Base-by-base conservation (phyloP, 805 yeast species). In the Sugiyamaella americana region DNA sequence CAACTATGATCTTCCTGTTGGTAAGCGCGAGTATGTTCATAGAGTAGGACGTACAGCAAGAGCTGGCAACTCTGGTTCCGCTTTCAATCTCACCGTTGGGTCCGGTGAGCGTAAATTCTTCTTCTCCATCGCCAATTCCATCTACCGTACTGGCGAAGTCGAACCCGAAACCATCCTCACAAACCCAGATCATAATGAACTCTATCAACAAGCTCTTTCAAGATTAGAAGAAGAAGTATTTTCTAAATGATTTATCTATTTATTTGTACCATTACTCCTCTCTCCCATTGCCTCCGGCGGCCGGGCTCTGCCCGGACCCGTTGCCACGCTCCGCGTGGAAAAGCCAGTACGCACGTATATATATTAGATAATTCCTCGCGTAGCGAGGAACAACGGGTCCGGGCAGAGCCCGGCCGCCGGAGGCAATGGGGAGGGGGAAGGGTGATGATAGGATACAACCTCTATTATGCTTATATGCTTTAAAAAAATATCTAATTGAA, bases 31-130 rank as follows among this genome's bases (percentile, higher is more conserved):
- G 57, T 93, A 93, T 56, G 87, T 93, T 22, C 99, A 93, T 66
- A 76, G 99, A 58, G 87, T 88, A 35, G 99, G 99, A 36, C 81
- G 99, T 70, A 89, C 98, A 0, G 97, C 98, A 1, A 79, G 99
- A 67, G 99, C 98, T 2, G 82, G 84, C 43, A 76, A 80, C 30
- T 44, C 54, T 0, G 99, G 99, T 61, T 67, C 69, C 32, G 95
- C 96, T 0, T 76, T 80, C 61, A 84, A 79, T 40, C 62, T 91
- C 21, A 71, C 81, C n/a, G 72, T 79, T 49, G 94, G 95, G 23
- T 78, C 77, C 46, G 89, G 88, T 44, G 98, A 93, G 57, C 72
- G 69, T 43, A 79, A 73, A 54, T 74, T 50, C 64, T 73, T 55
- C 59, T 65, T 45, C 62, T 65, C 53, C 49, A 68, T 61, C 51